Base-by-base conservation (phyloP, 495 filamentous ascomycete species). In the Penicillium verhagenii region DNA sequence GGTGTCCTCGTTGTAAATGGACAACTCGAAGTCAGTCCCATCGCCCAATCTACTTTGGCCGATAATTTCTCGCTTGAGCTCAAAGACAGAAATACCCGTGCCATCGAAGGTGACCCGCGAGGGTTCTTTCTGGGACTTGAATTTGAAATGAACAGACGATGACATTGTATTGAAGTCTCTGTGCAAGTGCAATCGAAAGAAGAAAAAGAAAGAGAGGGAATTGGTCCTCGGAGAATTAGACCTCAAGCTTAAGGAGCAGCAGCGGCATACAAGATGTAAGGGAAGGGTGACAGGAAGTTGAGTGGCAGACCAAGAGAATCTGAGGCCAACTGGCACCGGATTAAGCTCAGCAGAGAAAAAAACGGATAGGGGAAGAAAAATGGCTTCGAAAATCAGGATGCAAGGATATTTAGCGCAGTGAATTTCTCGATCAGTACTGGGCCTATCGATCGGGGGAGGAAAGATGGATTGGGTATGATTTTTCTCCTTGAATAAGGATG, bases 131-230 rank as follows among this genome's bases (percentile, higher is more conserved):
- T 94, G 90, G 54, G 93, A 97, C 80, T 97, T 97, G 88, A 97
- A 99, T 77, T 96, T 96, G 88, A 96, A 97, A 77, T 96, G 97
- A 70, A 99, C 92, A 58, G 92, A 97, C 52, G 95, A 97, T 74
- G 92, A 82, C 94, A 98, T 98, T 76, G 71, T 73, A 76, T 76
- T 74, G 69, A 72, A 70, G 64, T 87, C 75, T 64, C 75, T 64
- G 68, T 52, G 66, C 52, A 67, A 42, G 64, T 55, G 60, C 63
- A 64, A 69, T 53, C 61, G 63, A 58, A 59, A 61, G 55, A 61
- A n/a, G 49, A 61, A 60, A 55, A 31, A 28, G 39, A 50, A 37
- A 21, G 33, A 52, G 47, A 33, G 49, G 8, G 43, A 20, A 44
- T 20, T n/a, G 18, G 37, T 21, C 28, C 38, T 43, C 24, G 33